Base-by-base conservation (phyloP, 768 basidiomycete genomes). In the Hygrocybe punicea region DNA sequence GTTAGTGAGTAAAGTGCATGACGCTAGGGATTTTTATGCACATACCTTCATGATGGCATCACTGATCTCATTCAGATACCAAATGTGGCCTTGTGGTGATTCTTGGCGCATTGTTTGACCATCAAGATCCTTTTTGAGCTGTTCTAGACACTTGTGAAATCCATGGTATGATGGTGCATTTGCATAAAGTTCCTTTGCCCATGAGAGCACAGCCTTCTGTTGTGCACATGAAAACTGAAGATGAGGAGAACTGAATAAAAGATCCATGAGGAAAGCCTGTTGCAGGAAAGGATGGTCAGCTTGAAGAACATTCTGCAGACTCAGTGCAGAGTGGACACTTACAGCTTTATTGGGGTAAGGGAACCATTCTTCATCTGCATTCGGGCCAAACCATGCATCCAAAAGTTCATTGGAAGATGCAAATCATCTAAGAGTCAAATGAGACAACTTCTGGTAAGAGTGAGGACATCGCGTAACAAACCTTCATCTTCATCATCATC, bases 201-300 rank as follows among this genome's bases (percentile, higher is more conserved):
- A 74, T 0, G 35, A 33, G 4, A 72, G 52, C 5, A 74, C 50
- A 1, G 66, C 67, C 16, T 44, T 56, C 54, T 74, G 61, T 45
- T 74, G 71, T 2, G 55, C 53, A 4, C 56, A 45, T 1, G 67
- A 75, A 52, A 75, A 74, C 13, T 60, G 58, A 0, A 73, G 59
- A 14, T 48, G 53, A 0, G 70, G 63, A 1, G 70, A 73, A 45
- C 65, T 69, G 48, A 74, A 74, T 4, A 74, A 56, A 8, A 73
- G 47, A 34, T 68, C 62, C 0, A 63, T 72, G 6, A 63, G 51
- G 39, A 71, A 69, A 24, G 65, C 58, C 68, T 71, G n/a, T 14
- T 29, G 29, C 29, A 34, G 29, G 33, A 21, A 25, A 46, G 8
- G 44, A 4, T 19, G 19, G 14, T 42, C 40, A 42, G 40, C 14